These are phyloP conservation scores for Dianthus caryophyllus DNA, from an alignment of 148 eudicot species.

Conservation along the genomic window DNA sequence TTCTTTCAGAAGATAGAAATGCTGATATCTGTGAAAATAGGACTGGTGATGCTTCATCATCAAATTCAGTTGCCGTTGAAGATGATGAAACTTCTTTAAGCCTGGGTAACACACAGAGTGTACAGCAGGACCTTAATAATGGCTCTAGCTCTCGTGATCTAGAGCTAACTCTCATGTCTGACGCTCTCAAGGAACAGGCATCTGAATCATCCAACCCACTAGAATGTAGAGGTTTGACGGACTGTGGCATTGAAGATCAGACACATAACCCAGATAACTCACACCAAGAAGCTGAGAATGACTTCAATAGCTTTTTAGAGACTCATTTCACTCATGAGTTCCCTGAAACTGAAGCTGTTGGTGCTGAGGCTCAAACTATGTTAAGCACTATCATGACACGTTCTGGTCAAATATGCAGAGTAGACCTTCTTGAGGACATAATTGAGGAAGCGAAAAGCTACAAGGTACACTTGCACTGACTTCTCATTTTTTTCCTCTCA, in stretches of 20 bases:
- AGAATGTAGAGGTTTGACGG: conserved; percentile 15
- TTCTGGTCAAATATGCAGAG: conserved; percentile 53
- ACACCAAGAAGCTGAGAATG: conserved; percentile 24
- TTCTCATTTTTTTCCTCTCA: neutral
- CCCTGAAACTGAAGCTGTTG: conserved; percentile 27
- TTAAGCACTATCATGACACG: conserved; percentile 35
- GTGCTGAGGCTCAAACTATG: conserved; percentile 27
- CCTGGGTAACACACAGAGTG: conserved; percentile 6
- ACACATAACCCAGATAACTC: conserved; percentile 10
- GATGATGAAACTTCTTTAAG: conserved; percentile 17
- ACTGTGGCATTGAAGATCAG: conserved; percentile 19
- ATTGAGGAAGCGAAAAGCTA: conserved; percentile 62
- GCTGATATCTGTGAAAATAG: conserved; percentile 5
- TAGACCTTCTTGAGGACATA: conserved; percentile 52
- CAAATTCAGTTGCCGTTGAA: conserved; percentile 10
- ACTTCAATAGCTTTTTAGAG: conserved; percentile 11
- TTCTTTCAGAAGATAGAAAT: conserved; percentile 4
- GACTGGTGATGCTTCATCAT: conserved; percentile 11
- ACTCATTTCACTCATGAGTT: conserved; percentile 22
- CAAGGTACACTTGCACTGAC: conserved; percentile 48
- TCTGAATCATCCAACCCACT: conserved; percentile 12
- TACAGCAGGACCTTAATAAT: neutral
- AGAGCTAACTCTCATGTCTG: neutral
- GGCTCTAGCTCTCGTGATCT: conserved; percentile 12
- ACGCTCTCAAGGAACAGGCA: conserved; percentile 6